A percentile compares a stretch with the other conserved stretches of the same genome.
Evolutionary conservation across 345 rosid species (phyloP).

Genomic region (Moricandia arvensis): DNA sequence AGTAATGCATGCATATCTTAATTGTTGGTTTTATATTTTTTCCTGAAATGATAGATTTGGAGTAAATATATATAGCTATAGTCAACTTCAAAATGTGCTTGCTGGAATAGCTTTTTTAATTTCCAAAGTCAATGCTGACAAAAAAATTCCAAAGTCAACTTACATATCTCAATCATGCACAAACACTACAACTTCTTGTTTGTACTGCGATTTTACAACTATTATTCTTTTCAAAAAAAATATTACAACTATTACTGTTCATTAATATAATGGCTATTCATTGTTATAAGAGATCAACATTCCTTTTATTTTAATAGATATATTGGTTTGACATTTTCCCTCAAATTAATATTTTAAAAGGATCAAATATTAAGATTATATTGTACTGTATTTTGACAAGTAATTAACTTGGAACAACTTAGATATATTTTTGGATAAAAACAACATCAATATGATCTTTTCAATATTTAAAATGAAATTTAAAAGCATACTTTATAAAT

Average conservation of each 20-base stretch:
- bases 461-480: background rate
- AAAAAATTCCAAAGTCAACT: constrained; percentile 33
- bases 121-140: no score
- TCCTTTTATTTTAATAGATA: no score
- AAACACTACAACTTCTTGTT: background rate
- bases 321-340: no score
- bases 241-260: background rate
- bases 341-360: no score
- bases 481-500: no score
- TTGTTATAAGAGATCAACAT: background rate
- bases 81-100: constrained; percentile 32
- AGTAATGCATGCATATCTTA: constrained; percentile 34
- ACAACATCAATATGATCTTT: no score
- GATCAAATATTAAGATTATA: no score
- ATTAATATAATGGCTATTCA: constrained; percentile 18
- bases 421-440: background rate
- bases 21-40: background rate
- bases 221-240: no score
- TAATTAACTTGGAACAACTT: background rate
- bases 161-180: constrained; percentile 34
- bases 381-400: background rate
- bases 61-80: background rate
- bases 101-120: constrained; percentile 31
- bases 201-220: constrained; percentile 18
- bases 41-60: constrained; percentile 14